Evolutionary conservation across 768 basidiomycete species (phyloP).

Genomic region (Agaricus blazei): DNA sequence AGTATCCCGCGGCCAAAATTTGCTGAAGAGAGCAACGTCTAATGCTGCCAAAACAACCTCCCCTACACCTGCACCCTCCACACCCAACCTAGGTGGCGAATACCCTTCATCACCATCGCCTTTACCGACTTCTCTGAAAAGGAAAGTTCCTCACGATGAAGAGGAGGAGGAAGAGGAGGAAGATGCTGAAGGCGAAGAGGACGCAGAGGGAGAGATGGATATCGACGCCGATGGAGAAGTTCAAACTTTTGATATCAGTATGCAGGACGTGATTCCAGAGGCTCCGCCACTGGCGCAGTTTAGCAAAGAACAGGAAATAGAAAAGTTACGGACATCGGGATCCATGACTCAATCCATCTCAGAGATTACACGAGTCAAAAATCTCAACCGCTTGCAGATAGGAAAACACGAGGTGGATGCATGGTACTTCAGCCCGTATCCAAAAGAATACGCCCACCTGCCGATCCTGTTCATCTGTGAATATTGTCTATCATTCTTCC

Average conservation of each 20-base stretch:
- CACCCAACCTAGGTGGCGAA: constrained; percentile 38
- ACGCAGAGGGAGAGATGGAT: constrained; percentile 68
- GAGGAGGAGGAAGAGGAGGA: constrained; percentile 58
- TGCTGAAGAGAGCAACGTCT: constrained; percentile 66
- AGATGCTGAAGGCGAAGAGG: constrained; percentile 50
- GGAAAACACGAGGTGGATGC: constrained; percentile 96
- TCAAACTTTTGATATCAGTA: constrained; percentile 61
- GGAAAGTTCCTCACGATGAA: constrained; percentile 63
- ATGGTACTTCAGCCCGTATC: constrained; percentile 99
- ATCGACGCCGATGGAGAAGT: constrained; percentile 72
- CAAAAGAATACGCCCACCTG: constrained; percentile 95
- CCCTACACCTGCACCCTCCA: constrained; percentile 55
- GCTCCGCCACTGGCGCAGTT: constrained; percentile 56
- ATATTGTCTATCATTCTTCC: constrained; percentile 93
- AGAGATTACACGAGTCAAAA: constrained; percentile 97
- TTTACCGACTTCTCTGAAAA: constrained; percentile 51
- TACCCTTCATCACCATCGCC: constrained; percentile 53
- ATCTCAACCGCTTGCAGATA: constrained; percentile 94
- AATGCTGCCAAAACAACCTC: constrained; percentile 59
- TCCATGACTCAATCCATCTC: constrained; percentile 99
- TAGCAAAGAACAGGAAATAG: constrained; percentile 98
- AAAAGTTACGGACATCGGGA: constrained; percentile 94
- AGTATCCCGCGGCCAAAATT: constrained; percentile 42
- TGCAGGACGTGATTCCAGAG: constrained; percentile 46
- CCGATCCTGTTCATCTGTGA: constrained; percentile 97